These are phyloP conservation scores for Lactifluus hygrophoroides DNA, from an alignment of 768 basidiomycete genomes.

Conservation along the genomic window DNA sequence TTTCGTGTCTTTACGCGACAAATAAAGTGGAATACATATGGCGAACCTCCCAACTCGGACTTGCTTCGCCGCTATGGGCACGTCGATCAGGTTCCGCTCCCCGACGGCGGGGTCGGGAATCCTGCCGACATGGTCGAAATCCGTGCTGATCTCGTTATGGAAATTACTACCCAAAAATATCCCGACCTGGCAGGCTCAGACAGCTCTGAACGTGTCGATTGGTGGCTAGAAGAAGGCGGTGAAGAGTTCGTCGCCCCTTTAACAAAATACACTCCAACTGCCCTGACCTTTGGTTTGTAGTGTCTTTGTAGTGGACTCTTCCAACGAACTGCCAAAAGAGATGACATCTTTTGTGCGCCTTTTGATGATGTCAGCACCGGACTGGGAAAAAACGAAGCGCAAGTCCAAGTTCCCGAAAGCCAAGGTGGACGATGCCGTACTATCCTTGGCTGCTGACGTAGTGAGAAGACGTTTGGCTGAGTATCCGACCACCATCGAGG, in stretches of 20 bases:
- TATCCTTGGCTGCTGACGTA: constrained; percentile 42
- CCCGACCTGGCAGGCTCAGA: constrained; percentile 14
- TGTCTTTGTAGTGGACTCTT: constrained; percentile 46
- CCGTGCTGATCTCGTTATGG: constrained; percentile 59
- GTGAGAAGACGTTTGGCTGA: constrained; percentile 41
- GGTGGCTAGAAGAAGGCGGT: constrained; percentile 86
- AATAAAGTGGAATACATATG: constrained; percentile 91
- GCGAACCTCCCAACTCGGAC: constrained; percentile 85
- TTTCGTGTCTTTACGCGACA: background rate
- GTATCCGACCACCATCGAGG: constrained; percentile 57
- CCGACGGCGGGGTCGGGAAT: constrained; percentile 48
- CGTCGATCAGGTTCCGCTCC: constrained; percentile 64
- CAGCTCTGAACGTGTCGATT: constrained; percentile 65
- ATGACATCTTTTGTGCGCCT: constrained; percentile 60
- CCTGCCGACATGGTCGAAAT: constrained; percentile 77
- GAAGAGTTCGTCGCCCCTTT: constrained; percentile 59
- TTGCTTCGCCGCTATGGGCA: constrained; percentile 93
- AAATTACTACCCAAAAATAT: constrained; percentile 26
- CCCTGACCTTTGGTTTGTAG: constrained; percentile 29
- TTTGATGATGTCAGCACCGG: constrained; percentile 43
- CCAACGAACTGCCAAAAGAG: constrained; percentile 43
- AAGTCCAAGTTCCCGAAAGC: constrained; percentile 74
- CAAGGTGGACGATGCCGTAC: constrained; percentile 39
- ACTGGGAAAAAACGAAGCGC: constrained; percentile 49
- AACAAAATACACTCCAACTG: background rate